Evolutionary conservation across 306 rosid genomes (phyloP), one percentile per base, ranked within the genome.

Genomic region (Ziziphus jujuba): DNA sequence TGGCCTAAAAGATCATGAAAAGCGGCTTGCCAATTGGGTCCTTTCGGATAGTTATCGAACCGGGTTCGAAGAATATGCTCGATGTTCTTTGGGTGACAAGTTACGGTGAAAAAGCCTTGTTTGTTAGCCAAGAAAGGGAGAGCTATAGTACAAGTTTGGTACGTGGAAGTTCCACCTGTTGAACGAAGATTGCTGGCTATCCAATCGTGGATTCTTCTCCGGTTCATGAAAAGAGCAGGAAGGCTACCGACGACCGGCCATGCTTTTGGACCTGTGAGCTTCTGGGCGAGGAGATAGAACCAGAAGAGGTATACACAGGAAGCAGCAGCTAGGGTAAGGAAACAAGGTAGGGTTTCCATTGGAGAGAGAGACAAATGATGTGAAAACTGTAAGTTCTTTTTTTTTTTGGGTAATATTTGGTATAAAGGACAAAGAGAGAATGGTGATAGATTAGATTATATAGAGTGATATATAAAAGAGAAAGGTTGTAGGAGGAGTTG

Each of bases 1-100:
- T 90, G 93, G 0, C 98, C 98, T 9, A 92, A 53, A 8, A 92
- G 87, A 59, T 92, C 98, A 38, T 92, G 96, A 53, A 92, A 92
- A 0, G 98, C 98, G 16, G 86, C 79, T 25, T 92, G 97, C 91
- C 91, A 92, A 0, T 63, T 52, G 5, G 98, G 98, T 2, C 98
- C 98, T 65, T 92, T 92, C 0, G 98, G 98, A 58, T 92, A 92
- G 59, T 92, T 92, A 0, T 87, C 89, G 73, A 92, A 92, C 65
- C 93, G 77, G 63, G 88, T 81, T 65, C 80, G 84, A 31, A 92
- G 87, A 31, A 92, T 76, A 78, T 92, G 98, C 59, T 92, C 96
- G 23, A 92, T 76, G 81, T 92, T 92, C 33, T 83, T 89, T 0
- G 98, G 98, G 82, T 84, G 78, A 36, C 95, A 80, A 0, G 98